Percentiles rank a stretch among this genome's conserved stretches.
Evolutionary conservation across 1,284 basidiomycete species (phyloP).

Genomic region (Veloporphyrellus conicus): DNA sequence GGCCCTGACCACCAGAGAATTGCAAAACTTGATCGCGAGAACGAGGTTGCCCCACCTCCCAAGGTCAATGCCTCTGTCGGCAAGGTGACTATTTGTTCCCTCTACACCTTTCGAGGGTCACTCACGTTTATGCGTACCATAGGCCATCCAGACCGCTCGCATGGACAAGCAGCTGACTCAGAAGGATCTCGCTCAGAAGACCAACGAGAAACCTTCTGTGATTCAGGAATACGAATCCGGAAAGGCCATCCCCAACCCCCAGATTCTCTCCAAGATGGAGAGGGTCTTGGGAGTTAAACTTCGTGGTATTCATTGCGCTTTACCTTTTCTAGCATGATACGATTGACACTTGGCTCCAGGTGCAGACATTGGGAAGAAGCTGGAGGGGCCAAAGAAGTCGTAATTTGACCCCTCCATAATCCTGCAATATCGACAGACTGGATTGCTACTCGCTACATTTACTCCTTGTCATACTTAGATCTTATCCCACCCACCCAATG

Average conservation of each 20-base stretch:
- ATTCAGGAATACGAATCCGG: slow-evolving; percentile 89
- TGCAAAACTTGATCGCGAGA: slow-evolving; percentile 90
- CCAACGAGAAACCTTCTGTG: slow-evolving; percentile 86
- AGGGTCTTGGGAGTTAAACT: slow-evolving; percentile 87
- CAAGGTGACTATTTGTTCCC: slow-evolving; percentile 49
- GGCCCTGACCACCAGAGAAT: slow-evolving; percentile 92
- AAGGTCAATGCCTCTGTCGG: slow-evolving; percentile 81
- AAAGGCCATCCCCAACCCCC: slow-evolving; percentile 85
- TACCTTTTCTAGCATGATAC: background rate
- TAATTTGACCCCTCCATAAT: slow-evolving; percentile 40
- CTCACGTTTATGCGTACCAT: slow-evolving; percentile 6
- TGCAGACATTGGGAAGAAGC: slow-evolving; percentile 75
- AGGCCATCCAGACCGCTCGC: slow-evolving; percentile 84
- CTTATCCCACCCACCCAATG: slow-evolving; percentile 17
- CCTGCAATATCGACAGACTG: slow-evolving; percentile 20
- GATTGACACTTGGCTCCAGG: slow-evolving; percentile 39
- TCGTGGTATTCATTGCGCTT: slow-evolving; percentile 55
- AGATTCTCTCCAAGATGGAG: slow-evolving; percentile 91
- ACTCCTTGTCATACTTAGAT: slow-evolving; percentile 24
- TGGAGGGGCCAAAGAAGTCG: slow-evolving; percentile 72
- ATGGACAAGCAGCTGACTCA: slow-evolving; percentile 78
- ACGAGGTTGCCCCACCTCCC: slow-evolving; percentile 92
- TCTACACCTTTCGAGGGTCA: background rate
- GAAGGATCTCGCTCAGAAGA: slow-evolving; percentile 91
- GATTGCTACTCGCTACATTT: slow-evolving; percentile 13